A percentile compares a stretch with the other conserved stretches of the same genome.
Evolutionary conservation across 257 asterid genomes (phyloP).

Genomic region (Galeopsis tetrahit): DNA sequence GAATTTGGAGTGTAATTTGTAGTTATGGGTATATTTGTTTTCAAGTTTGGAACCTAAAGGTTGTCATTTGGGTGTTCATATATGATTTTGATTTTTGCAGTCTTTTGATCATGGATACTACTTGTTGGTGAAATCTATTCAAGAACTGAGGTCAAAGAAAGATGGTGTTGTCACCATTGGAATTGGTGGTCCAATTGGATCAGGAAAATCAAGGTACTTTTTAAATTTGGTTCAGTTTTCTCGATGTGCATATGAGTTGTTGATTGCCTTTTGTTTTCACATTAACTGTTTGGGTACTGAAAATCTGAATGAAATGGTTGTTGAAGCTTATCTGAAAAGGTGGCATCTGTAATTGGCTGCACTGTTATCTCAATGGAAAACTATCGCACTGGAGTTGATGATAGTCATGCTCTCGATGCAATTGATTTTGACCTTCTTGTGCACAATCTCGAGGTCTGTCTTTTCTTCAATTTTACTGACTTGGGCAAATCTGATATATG

Average conservation of each 20-base stretch:
- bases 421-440: constrained; percentile 90
- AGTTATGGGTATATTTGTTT: constrained; percentile 20
- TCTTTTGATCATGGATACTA: constrained; percentile 98
- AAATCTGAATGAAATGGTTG: constrained; percentile 46
- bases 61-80: constrained; percentile 6
- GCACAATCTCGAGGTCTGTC: constrained; percentile 80
- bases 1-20: constrained; percentile 22
- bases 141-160: constrained; percentile 95
- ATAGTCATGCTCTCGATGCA: constrained; percentile 84
- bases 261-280: constrained; percentile 4
- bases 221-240: constrained; percentile 26
- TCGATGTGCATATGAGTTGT: background rate
- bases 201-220: constrained; percentile 89
- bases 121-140: constrained; percentile 93
- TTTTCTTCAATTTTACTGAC: constrained; percentile 15
- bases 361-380: constrained; percentile 90
- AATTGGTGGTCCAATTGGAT: constrained; percentile 98
- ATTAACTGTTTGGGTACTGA: constrained; percentile 30
- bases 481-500: constrained; percentile 4
- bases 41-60: constrained; percentile 1
- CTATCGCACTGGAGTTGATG: constrained; percentile 91
- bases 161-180: constrained; percentile 89
- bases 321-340: constrained; percentile 98
- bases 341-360: constrained; percentile 93
- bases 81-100: constrained; percentile 52